Evolutionary conservation across 768 basidiomycete genomes (phyloP), one percentile per base, ranked within the genome.

Genomic region (Phlebiopsis flavidoalba): DNA sequence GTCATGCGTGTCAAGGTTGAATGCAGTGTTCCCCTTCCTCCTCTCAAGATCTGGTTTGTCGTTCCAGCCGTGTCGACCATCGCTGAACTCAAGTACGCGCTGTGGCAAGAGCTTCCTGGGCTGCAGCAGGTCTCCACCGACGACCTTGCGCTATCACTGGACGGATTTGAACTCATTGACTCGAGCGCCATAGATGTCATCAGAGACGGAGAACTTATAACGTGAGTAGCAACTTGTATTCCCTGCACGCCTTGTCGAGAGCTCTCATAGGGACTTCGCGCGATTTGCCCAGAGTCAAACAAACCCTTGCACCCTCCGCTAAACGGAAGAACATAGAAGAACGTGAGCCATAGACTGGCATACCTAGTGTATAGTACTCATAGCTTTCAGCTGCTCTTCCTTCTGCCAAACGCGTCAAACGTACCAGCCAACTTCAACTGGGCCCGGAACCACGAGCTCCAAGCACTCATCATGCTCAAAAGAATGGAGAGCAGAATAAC

Each of bases 81-180:
- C 53, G 12, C 52, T 33, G 64, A 70, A 36, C 63, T 73, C 52
- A 73, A 73, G 53, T 50, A 49, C 7, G 45, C 65, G 7, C 61
- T 72, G n/a, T 70, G 67, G 51, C n/a, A 64, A 17, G 65, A 63
- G 15, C 61, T 72, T 5, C 62, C 52, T 0, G 50, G 61, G 1
- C 64, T 71, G 49, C 56, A 43, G 17, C 53, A 56, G 19, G 17
- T 64, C 24, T 24, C 51, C 12, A 40, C 65, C 0, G 22, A 60
- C 12, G 59, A 68, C 48, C 52, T 73, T 26, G 14, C 51, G n/a
- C 66, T 72, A 10, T 60, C 63, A n/a, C 60, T 73, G 31, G 71
- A 73, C 43, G 71, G 67, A 17, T 73, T 72, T 52, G 68, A 70
- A 58, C 62, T 73, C 5, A 63, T 71, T 6, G 71, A 73, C 58